These are phyloP conservation scores for Cystobasidium pallidum DNA, from an alignment of 1,284 basidiomycete species.

Conservation along the genomic window DNA sequence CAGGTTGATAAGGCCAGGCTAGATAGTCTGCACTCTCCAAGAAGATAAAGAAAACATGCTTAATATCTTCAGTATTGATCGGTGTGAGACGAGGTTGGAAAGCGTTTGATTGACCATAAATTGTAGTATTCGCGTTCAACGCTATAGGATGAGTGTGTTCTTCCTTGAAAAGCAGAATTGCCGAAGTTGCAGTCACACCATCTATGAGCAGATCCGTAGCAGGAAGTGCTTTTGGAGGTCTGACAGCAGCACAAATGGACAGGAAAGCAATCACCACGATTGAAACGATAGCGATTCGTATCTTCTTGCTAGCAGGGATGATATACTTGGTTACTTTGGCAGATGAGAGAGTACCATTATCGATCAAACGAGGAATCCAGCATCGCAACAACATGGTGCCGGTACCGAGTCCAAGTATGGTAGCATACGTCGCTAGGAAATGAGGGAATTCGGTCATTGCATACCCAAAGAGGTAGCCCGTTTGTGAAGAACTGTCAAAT, in stretches of 20 bases:
- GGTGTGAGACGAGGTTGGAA: slow-evolving; percentile 30
- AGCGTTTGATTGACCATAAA: slow-evolving; percentile 31
- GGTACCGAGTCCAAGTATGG: not conserved
- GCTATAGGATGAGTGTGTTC: slow-evolving; percentile 3
- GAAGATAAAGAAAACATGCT: slow-evolving; percentile 37
- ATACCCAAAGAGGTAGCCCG: slow-evolving; percentile 19
- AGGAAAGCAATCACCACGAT: slow-evolving; percentile 10
- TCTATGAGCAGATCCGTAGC: slow-evolving; percentile 37
- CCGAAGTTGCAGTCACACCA: slow-evolving; percentile 21
- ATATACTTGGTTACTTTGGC: not conserved
- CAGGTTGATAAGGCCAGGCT: slow-evolving; percentile 41
- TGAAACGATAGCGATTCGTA: slow-evolving; percentile 1
- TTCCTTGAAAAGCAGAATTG: slow-evolving; percentile 10
- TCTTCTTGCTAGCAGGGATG: not conserved
- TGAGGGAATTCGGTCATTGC: slow-evolving; percentile 13
- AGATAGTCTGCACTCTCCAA: slow-evolving; percentile 40
- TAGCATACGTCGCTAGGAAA: slow-evolving; percentile 3
- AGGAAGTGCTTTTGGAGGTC: slow-evolving; percentile 23
- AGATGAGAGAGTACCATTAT: not conserved
- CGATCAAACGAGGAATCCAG: slow-evolving; percentile 14
- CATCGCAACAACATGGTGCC: not conserved
- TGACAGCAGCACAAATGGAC: slow-evolving; percentile 15
- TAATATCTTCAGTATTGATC: slow-evolving; percentile 14
- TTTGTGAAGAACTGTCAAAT: slow-evolving; percentile 23
- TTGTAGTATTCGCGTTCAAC: slow-evolving; percentile 7